These are phyloP conservation scores for Gardenia jasminoides DNA, from an alignment of 257 asterid genomes.

Conservation along the genomic window DNA sequence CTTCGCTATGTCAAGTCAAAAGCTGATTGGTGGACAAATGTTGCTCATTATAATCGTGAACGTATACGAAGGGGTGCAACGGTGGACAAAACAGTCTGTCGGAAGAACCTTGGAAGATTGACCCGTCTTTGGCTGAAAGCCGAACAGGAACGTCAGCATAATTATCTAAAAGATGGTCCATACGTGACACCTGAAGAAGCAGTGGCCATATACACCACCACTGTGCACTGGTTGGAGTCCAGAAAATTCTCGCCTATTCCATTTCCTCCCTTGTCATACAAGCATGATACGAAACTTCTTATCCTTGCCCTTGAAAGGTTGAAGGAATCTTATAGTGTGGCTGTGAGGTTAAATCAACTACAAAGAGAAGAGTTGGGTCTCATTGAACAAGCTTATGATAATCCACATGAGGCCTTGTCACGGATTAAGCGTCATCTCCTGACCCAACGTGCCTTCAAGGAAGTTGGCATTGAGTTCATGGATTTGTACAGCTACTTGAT, in stretches of 20 bases:
- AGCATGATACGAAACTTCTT: constrained; percentile 95
- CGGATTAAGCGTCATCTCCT: constrained; percentile 97
- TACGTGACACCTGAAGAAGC: constrained; percentile 99
- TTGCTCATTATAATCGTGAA: constrained; percentile 96
- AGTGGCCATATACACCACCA: constrained; percentile 94
- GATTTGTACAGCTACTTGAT: constrained; percentile 92
- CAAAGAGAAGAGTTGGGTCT: constrained; percentile 97
- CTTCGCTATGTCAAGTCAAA: constrained; percentile 98
- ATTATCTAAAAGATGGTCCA: constrained; percentile 94
- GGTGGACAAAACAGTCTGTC: constrained; percentile 98
- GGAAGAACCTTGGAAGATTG: constrained; percentile 98
- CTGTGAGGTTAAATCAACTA: constrained; percentile 88
- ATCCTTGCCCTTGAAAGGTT: constrained; percentile 95
- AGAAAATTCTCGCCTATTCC: constrained; percentile 97
- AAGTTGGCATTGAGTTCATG: constrained; percentile 99
- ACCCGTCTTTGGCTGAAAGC: constrained; percentile 99
- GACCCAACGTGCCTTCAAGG: constrained; percentile 98
- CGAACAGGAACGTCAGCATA: constrained; percentile 96
- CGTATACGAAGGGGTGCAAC: constrained; percentile 99
- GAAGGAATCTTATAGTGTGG: constrained; percentile 98
- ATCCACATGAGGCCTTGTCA: constrained; percentile 97
- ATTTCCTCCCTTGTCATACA: constrained; percentile 95
- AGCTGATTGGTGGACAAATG: constrained; percentile 99
- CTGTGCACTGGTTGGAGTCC: constrained; percentile 99
- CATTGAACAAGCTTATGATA: constrained; percentile 98